These are phyloP conservation scores for Naegleria lovaniensis DNA, from an alignment of 208 protist genomes.

Conservation along the genomic window DNA sequence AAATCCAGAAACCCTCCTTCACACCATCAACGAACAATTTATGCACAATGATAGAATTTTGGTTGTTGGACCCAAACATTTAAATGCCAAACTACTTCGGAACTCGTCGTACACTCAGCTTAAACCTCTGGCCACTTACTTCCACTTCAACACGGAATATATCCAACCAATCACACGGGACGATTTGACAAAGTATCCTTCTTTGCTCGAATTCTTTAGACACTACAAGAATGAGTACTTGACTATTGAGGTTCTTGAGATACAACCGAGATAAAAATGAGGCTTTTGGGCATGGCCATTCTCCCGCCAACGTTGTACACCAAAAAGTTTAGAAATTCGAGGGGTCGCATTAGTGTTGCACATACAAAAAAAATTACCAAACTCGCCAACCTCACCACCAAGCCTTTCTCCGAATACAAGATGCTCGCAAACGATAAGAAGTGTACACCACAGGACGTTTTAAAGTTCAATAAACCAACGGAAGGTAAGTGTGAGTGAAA, in stretches of 20 bases:
- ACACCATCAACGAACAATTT: background rate
- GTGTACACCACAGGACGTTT: background rate
- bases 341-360: too few species aligned
- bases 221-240: too few species aligned
- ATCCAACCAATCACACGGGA: too few species aligned
- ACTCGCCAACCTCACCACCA: background rate
- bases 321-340: too few species aligned
- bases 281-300: too few species aligned
- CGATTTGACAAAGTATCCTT: too few species aligned
- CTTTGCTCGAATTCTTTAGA: too few species aligned
- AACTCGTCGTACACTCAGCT: background rate
- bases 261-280: too few species aligned
- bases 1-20: background rate
- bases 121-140: too few species aligned
- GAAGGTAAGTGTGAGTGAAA: background rate
- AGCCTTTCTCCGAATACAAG: background rate
- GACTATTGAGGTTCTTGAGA: too few species aligned
- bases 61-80: background rate
- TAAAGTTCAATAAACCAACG: conserved; percentile 19
- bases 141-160: too few species aligned
- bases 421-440: background rate
- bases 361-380: background rate
- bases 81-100: background rate
- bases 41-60: background rate
- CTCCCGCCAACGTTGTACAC: too few species aligned